Base-by-base conservation (phyloP, 352 stramenopile genomes). In the Pythium monospermum region DNA sequence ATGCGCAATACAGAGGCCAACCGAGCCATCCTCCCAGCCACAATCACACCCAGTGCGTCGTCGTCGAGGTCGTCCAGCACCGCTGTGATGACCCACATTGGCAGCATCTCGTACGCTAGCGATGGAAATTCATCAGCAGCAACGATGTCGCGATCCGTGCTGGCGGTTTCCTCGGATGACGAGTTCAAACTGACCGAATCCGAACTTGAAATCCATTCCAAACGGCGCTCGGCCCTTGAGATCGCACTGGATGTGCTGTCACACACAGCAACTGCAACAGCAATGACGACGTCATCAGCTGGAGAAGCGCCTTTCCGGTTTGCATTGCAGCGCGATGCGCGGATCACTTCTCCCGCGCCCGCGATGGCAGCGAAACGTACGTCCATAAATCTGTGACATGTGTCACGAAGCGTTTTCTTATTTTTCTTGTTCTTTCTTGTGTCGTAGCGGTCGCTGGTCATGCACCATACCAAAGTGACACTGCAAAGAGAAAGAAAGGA, bases 221-320 rank as follows among this genome's bases (percentile, higher is more conserved):
- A 47, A 15, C 59, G 76, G 6, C 70, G 53, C 10, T 69, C 59
- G 10, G 59, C 70, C 27, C 48, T 87, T 21, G 62, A 85, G 64
- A 66, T 64, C 42, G 76, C 71, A 15, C 49, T 87, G 23, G 76
- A 84, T 47, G 61, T 60, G 7, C 33, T 38, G 19, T 49, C 50
- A 49, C 33, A 25, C 26, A 25, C 33, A 19, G 8, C 37, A 13
- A 37, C 38, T 52, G 18, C 13, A 25, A 7, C 16, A 25, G 1
- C 6, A 15, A 25, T n/a, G n/a, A n/a, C n/a, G n/a, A n/a, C n/a
- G n/a, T n/a, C n/a, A n/a, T n/a, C n/a, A n/a, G n/a, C 13, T 25
- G 63, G 62, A 33, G 53, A 59, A 27, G 76, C 76, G 21, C 73
- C 73, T 16, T 87, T 87, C 45, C 54, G 71, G 18, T 84, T 76